phyloP scores from a whole-genome alignment of 2,329 filamentous ascomycete genomes.

The Colletotrichum endophyticum region DNA sequence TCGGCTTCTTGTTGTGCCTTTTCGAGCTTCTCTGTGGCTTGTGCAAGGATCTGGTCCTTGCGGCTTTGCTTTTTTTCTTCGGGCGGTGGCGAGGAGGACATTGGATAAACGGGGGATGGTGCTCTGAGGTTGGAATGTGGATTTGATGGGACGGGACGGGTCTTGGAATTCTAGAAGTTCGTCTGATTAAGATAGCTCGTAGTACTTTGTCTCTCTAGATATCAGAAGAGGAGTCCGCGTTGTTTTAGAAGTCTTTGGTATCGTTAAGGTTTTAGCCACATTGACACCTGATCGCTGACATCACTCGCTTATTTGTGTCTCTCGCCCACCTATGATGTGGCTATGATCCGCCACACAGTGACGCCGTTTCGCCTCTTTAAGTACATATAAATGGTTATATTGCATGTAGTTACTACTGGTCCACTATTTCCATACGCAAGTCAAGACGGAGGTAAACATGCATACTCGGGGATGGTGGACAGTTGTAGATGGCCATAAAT shows the following conservation, averaged over 20 bases:
- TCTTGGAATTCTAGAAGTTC: background rate
- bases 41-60: conserved; percentile 7
- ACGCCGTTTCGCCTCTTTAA: background rate
- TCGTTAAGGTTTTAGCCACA: background rate
- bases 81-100: conserved; percentile 3
- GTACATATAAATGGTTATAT: no score
- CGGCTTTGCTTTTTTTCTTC: conserved; percentile 4
- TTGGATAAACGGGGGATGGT: background rate
- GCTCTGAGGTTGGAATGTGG: background rate
- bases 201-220: background rate
- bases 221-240: background rate
- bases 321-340: background rate
- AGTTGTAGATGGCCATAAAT: no score
- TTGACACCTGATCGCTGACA: background rate
- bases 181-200: background rate
- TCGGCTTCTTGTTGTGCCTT: conserved; percentile 5
- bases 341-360: background rate
- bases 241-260: background rate
- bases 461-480: no score
- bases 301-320: background rate
- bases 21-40: conserved; percentile 11
- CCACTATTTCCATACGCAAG: no score
- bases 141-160: background rate
- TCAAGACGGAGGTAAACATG: no score
- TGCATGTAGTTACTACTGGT: no score